Evolutionary conservation across 345 rosid genomes (phyloP).

Genomic region (Pelargonium nanum): DNA sequence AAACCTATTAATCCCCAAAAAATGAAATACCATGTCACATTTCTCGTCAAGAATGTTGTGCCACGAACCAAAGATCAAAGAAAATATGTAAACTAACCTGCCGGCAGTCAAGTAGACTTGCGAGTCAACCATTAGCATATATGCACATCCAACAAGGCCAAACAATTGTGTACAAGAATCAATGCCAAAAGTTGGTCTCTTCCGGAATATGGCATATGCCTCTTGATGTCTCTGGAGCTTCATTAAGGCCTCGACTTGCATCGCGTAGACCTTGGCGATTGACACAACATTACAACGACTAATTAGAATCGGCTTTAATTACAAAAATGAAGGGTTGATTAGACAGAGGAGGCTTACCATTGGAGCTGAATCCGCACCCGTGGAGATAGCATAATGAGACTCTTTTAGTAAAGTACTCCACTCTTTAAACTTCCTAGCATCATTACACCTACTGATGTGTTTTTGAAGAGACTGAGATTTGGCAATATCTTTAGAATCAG

Average conservation of each 20-base stretch:
- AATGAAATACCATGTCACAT: too few species aligned
- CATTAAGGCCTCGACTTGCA: slow-evolving; percentile 53
- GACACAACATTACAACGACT: neutral
- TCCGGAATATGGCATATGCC: slow-evolving; percentile 33
- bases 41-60: too few species aligned
- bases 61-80: too few species aligned
- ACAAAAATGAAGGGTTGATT: neutral
- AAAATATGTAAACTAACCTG: slow-evolving; percentile 45
- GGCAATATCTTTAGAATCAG: slow-evolving; percentile 27
- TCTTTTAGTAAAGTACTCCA: slow-evolving; percentile 44
- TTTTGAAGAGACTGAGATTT: slow-evolving; percentile 34
- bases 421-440: slow-evolving; percentile 33
- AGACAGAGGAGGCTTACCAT: neutral
- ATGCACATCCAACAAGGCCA: slow-evolving; percentile 30
- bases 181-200: slow-evolving; percentile 30
- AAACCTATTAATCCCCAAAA: slow-evolving; percentile 26
- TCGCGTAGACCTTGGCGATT: slow-evolving; percentile 34
- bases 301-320: neutral
- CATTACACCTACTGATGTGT: slow-evolving; percentile 28
- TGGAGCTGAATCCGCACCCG: slow-evolving; percentile 19
- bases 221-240: slow-evolving; percentile 50
- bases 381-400: slow-evolving; percentile 53
- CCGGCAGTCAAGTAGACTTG: slow-evolving; percentile 51
- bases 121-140: slow-evolving; percentile 38
- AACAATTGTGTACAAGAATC: slow-evolving; percentile 37